Base-by-base conservation (phyloP, 139 green algal species). In the Nannochloris sp. region DNA sequence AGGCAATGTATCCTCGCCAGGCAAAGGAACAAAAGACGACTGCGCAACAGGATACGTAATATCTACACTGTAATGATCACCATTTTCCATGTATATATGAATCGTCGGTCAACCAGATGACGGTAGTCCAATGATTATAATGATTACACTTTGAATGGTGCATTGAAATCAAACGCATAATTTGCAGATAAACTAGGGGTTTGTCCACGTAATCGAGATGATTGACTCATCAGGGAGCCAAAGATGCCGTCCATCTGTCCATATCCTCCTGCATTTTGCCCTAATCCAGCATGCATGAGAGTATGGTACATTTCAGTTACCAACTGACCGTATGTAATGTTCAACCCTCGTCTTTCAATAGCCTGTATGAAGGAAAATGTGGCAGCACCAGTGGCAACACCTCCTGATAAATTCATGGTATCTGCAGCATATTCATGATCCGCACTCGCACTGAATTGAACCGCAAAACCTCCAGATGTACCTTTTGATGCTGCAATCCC, bases 331-430 rank as follows among this genome's bases (percentile, higher is more conserved):
- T 57, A 79, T 14, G 29, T 64, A 25, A 73, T 51, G 28, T 53
- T 64, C 17, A 61, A 61, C 30, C 72, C 62, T 2, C 30, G 20
- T n/a, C 40, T 62, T 58, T 79, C 72, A 2, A 85, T 69, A 17
- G 78, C 81, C 57, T 90, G 69, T 37, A 93, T 91, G 73, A 94
- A 92, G 30, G 68, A 68, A 61, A 82, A 92, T 16, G 86, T 93
- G 44, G 84, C 86, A 11, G 86, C 87, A 2, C 86, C 87, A 1
- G 87, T 92, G 62, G 84, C 80, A 14, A 77, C 67, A 28, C 56
- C 66, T 61, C 74, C 77, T 13, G 65, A 74, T 16, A 82, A 59
- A 5, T 33, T 51, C 46, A 37, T 31, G 6, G 80, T 82, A 63
- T 85, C 76, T 6, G 73, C 71, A 23, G 83, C 81, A 5, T 71